Evolutionary conservation across 768 basidiomycete species (phyloP).

Genomic region (Neoboletus brunneissimus): DNA sequence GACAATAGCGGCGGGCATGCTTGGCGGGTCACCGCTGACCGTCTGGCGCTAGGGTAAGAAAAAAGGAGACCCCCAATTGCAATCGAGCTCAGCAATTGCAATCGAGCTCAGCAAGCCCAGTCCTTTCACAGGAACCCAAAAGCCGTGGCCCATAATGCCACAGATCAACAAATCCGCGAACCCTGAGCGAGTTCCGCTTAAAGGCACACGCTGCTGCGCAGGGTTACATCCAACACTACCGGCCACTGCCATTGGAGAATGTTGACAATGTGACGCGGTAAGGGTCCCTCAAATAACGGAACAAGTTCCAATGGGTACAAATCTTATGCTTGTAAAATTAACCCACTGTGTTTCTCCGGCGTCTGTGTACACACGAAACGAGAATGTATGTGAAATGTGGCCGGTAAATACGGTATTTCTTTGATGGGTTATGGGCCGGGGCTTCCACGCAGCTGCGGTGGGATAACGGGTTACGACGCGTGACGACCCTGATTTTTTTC

Average conservation of each 20-base stretch:
- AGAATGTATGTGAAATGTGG: constrained; percentile 8
- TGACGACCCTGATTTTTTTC: constrained; percentile 26
- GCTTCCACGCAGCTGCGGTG: constrained; percentile 21
- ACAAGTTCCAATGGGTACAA: background rate
- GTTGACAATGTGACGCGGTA: constrained; percentile 13
- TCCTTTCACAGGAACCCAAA: background rate
- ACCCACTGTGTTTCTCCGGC: constrained; percentile 4
- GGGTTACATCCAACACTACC: constrained; percentile 1
- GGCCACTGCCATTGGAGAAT: constrained; percentile 5
- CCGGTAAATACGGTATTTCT: constrained; percentile 11
- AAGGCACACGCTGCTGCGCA: constrained; percentile 21
- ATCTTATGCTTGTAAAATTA: constrained; percentile 12
- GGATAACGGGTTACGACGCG: background rate
- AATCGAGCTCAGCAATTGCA: constrained; percentile 16
- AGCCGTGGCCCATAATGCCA: constrained; percentile 4
- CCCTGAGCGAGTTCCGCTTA: constrained; percentile 17
- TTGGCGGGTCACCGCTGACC: background rate
- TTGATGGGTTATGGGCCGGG: constrained; percentile 12
- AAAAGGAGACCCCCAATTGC: constrained; percentile 18
- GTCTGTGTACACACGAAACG: background rate
- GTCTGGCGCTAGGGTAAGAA: constrained; percentile 18
- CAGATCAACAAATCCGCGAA: constrained; percentile 10
- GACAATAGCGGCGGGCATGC: constrained; percentile 5
- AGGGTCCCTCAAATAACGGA: constrained; percentile 7
- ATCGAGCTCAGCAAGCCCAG: constrained; percentile 3